A percentile compares a stretch with the other conserved stretches of the same genome.
phyloP scores from a whole-genome alignment of 257 asterid species.

The Parsonsia alboflavescens region DNA sequence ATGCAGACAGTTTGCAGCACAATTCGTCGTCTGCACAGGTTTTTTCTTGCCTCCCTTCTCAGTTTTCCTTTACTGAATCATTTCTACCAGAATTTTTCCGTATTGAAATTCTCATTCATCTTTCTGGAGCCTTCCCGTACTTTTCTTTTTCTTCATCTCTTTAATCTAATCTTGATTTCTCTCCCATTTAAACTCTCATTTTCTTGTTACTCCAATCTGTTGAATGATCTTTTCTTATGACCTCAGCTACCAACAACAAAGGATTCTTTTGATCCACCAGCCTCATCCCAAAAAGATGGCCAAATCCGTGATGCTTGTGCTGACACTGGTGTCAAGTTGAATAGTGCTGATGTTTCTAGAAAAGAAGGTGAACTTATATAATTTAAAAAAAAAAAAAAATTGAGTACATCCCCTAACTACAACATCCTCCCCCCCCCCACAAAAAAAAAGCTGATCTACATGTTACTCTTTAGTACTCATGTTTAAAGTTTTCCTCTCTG shows the following conservation, averaged over 20 bases:
- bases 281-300: slow-evolving; percentile 27
- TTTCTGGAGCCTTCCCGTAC: background rate
- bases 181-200: too few relatives aligned
- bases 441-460: too few relatives aligned
- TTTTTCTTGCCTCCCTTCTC: slow-evolving; percentile 15
- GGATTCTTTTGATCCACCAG: slow-evolving; percentile 29
- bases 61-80: background rate
- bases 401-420: too few relatives aligned
- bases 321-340: slow-evolving; percentile 22
- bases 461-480: background rate
- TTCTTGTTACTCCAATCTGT: slow-evolving; percentile 4
- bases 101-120: background rate
- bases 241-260: slow-evolving; percentile 39
- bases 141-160: background rate
- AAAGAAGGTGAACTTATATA: slow-evolving; percentile 33
- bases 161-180: too few relatives aligned
- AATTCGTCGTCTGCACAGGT: slow-evolving; percentile 47
- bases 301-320: slow-evolving; percentile 22
- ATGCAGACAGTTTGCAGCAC: slow-evolving; percentile 35
- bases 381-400: too few relatives aligned
- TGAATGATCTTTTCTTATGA: slow-evolving; percentile 13
- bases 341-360: slow-evolving; percentile 25
- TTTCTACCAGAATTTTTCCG: background rate
- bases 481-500: background rate
- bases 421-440: too few relatives aligned